phyloP scores from a whole-genome alignment of 495 filamentous ascomycete species.

The Polyplosphaeria fusca region DNA sequence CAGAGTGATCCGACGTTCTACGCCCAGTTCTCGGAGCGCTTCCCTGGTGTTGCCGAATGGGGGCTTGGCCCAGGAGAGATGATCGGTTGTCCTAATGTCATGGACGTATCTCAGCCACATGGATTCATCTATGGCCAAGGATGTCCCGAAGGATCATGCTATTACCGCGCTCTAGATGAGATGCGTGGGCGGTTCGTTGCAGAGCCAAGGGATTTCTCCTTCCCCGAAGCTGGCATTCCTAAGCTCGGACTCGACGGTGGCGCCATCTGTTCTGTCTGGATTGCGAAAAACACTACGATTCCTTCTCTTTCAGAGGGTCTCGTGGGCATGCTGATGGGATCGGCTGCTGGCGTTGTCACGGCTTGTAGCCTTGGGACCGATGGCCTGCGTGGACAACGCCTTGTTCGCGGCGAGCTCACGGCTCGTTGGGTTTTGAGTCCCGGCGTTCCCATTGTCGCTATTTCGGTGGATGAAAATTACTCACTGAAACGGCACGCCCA shows the following conservation, averaged over 20 bases:
- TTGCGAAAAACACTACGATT: conserved; percentile 75
- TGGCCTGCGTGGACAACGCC: conserved; percentile 62
- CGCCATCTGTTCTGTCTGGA: conserved; percentile 78
- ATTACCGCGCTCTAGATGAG: conserved; percentile 72
- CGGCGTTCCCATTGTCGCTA: conserved; percentile 83
- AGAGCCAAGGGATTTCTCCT: conserved; percentile 49
- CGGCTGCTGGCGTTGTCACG: conserved; percentile 80
- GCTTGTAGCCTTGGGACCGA: conserved; percentile 71
- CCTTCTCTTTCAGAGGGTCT: conserved; percentile 71
- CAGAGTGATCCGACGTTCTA: conserved; percentile 69
- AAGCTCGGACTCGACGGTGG: conserved; percentile 59
- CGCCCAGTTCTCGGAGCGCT: conserved; percentile 70
- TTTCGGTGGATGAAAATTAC: conserved; percentile 81
- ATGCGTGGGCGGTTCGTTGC: conserved; percentile 72
- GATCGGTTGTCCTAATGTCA: conserved; percentile 73
- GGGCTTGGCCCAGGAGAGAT: conserved; percentile 74
- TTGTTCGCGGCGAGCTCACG: conserved; percentile 71
- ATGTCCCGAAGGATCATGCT: conserved; percentile 71
- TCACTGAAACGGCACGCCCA: conserved; percentile 62
- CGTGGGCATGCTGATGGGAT: conserved; percentile 78
- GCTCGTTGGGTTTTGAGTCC: conserved; percentile 86
- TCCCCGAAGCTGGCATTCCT: conserved; percentile 65
- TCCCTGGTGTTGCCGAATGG: conserved; percentile 69
- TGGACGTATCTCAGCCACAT: conserved; percentile 83
- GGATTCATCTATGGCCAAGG: conserved; percentile 84